Conservation (phyloP, 2,329 filamentous ascomycete species). For the Hypoxylon sp. region DNA sequence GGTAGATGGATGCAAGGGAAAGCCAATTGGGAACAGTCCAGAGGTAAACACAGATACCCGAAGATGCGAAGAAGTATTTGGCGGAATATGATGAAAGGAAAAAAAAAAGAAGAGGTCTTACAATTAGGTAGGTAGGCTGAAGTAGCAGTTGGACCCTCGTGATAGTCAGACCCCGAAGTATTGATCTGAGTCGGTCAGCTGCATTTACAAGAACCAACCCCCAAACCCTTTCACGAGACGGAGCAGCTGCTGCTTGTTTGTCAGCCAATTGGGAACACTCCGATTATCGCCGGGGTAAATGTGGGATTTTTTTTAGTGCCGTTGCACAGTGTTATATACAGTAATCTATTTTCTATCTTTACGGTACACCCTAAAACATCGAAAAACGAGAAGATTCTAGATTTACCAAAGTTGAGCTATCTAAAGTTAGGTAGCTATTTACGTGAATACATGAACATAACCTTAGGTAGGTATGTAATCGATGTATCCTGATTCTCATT, state of each 20-base stretch:
- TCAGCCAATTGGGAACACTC: slow-evolving; percentile 35
- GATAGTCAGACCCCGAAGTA: slow-evolving; percentile 41
- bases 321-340: slow-evolving; percentile 10
- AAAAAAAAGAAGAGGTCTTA: slow-evolving; percentile 11
- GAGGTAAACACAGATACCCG: slow-evolving; percentile 5
- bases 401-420: background rate
- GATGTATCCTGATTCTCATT: no score
- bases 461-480: no score
- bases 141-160: slow-evolving; percentile 25
- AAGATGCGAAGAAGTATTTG: slow-evolving; percentile 24
- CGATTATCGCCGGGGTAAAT: slow-evolving; percentile 32
- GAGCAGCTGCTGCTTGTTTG: slow-evolving; percentile 15
- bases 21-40: slow-evolving; percentile 24
- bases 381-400: background rate
- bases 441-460: background rate
- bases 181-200: slow-evolving; percentile 42
- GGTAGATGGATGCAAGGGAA: slow-evolving; percentile 12
- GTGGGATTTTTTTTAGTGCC: slow-evolving; percentile 19
- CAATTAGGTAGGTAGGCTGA: background rate
- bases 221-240: slow-evolving; percentile 31
- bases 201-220: slow-evolving; percentile 21
- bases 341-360: background rate
- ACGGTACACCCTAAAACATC: slow-evolving; percentile 7
- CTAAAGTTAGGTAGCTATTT: background rate
- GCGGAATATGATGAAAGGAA: slow-evolving; percentile 12